Evolutionary conservation across 352 stramenopile genomes (phyloP).

Genomic region (Peronospora destructor): DNA sequence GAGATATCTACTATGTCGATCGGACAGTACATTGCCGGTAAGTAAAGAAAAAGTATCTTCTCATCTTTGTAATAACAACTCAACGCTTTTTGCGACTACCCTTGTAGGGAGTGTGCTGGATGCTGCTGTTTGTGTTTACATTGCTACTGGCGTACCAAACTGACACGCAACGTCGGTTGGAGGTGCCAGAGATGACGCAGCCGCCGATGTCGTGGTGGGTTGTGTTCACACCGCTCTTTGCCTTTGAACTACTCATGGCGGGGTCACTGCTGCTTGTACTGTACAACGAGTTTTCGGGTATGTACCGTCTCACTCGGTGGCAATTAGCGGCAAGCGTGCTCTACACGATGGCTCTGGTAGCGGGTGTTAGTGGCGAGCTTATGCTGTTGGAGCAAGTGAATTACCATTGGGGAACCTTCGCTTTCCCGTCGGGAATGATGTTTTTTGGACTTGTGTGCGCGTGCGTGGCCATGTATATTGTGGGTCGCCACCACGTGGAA

Average conservation of each 20-base stretch:
- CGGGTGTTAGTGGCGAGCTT: slow-evolving; percentile 54
- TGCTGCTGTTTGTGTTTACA: slow-evolving; percentile 75
- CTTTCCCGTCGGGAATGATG: slow-evolving; percentile 67
- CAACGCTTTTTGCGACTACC: neutral
- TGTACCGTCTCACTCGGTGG: slow-evolving; percentile 70
- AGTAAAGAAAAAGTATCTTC: slow-evolving; percentile 17
- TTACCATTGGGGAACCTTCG: slow-evolving; percentile 65
- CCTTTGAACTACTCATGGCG: slow-evolving; percentile 56
- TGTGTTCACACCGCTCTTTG: slow-evolving; percentile 60
- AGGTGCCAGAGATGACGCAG: slow-evolving; percentile 10
- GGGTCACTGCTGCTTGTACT: slow-evolving; percentile 52
- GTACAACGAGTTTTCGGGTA: slow-evolving; percentile 70
- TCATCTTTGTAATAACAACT: neutral
- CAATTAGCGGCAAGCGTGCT: slow-evolving; percentile 67
- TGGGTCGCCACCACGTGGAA: slow-evolving; percentile 69
- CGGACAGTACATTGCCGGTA: slow-evolving; percentile 70
- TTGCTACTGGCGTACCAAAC: slow-evolving; percentile 73
- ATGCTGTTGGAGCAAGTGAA: slow-evolving; percentile 74
- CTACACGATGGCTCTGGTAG: slow-evolving; percentile 59
- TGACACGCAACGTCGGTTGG: slow-evolving; percentile 40
- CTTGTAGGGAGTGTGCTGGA: slow-evolving; percentile 62
- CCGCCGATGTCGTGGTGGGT: slow-evolving; percentile 68
- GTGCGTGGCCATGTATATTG: slow-evolving; percentile 75
- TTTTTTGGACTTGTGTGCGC: slow-evolving; percentile 71
- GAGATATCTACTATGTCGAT: slow-evolving; percentile 72